Percentiles rank a stretch among this genome's conserved stretches.
phyloP scores from a whole-genome alignment of 169 alveolate species.

The Prorocentrum cordatum region DNA sequence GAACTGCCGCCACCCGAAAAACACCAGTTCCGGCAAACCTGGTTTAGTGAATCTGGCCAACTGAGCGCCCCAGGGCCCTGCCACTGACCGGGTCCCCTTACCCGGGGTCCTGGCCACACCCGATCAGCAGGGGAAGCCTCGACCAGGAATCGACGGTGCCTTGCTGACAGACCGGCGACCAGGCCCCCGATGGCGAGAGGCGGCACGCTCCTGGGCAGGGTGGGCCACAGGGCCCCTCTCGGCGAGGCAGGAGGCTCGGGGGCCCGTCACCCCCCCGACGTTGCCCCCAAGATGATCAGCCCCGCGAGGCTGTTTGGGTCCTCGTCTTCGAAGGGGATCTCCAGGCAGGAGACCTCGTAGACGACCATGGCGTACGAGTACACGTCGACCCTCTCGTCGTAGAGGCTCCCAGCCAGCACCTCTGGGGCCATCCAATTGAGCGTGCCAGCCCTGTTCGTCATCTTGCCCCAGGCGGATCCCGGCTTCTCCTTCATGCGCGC shows the following conservation, averaged over 20 bases:
- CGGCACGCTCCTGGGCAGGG: no score
- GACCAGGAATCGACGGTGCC: no score
- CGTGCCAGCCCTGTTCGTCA: slow-evolving; percentile 73
- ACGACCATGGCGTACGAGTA: slow-evolving; percentile 82
- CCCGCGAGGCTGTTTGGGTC: no score
- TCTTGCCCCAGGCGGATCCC: not conserved
- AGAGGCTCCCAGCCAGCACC: slow-evolving; percentile 75
- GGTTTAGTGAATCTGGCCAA: no score
- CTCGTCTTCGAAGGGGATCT: slow-evolving; percentile 78
- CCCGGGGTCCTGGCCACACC: no score
- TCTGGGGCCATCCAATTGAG: slow-evolving; percentile 89
- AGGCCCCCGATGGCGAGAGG: no score
- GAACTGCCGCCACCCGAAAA: no score
- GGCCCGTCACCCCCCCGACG: not conserved
- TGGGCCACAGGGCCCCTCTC: not conserved
- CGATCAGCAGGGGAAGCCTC: no score
- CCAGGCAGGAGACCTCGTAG: slow-evolving; percentile 80
- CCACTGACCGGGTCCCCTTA: no score
- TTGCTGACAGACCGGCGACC: no score
- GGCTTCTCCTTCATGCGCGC: slow-evolving; percentile 1
- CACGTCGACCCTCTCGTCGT: slow-evolving; percentile 82
- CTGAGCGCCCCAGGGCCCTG: no score
- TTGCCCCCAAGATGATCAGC: not conserved
- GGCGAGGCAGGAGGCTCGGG: not conserved
- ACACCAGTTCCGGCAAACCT: no score